Base-by-base conservation (phyloP, 768 basidiomycete species). In the Leccinum sublutescens region DNA sequence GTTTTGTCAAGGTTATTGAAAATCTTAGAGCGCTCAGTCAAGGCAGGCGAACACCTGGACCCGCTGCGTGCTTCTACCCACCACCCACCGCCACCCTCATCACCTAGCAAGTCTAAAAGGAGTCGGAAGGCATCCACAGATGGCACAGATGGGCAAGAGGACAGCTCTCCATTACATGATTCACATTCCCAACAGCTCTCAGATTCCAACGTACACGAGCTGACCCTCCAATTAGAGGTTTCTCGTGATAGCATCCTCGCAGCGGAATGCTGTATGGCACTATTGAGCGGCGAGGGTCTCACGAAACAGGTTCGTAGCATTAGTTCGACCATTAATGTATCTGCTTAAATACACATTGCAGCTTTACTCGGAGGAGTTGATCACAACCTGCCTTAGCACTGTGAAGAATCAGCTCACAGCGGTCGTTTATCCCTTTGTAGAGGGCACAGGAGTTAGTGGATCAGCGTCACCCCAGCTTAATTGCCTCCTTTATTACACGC, bases 331-430 rank as follows among this genome's bases (percentile, higher is more conserved):
- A 31, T 40, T 58, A 23, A 27, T 31, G 8, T 27, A 57, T 34
- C 21, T 51, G 33, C 49, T 49, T 29, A 63, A 59, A 25, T 8
- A 43, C 52, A 1, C 38, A 19, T 40, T 38, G 7, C 67, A 95
- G 90, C 77, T 98, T 9, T 96, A 96, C 72, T 97, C 96, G 0
- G 94, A 98, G 71, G 97, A 99, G 69, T 79, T 95, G 11, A 92
- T 99, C 61, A 86, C 86, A 0, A 77, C 82, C 0, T 93, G 94
- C 74, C 78, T 98, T 17, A 78, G 75, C 47, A 79, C 87, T 0
- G 80, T 94, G 61, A 95, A 95, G 70, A 89, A 88, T 61, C 87
- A 88, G 58, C 82, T 97, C 31, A 84, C 84, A 1, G 84, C 85
- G 67, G 79, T 92, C 50, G 79, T 98, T 12, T 95, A 92, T 68